Percentiles rank a stretch among this genome's conserved stretches.
Evolutionary conservation across 2,329 filamentous ascomycete genomes (phyloP).

Genomic region (Gyromitra esculenta): DNA sequence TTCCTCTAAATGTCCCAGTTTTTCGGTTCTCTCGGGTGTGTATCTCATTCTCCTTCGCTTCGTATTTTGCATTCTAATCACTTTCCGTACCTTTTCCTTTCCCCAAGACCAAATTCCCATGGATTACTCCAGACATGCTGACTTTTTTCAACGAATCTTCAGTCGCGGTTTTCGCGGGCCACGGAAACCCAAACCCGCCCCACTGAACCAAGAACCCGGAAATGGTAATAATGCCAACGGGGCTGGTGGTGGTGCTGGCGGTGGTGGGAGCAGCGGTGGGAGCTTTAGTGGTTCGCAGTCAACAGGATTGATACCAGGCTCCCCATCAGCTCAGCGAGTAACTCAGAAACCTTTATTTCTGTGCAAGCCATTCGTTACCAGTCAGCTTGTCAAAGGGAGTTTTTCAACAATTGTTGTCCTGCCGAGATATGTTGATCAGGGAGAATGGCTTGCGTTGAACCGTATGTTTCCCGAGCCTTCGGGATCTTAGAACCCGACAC

Average conservation of each 20-base stretch:
- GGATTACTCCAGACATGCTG: constrained; percentile 61
- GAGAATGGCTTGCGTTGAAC: constrained; percentile 96
- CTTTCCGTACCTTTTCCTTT: not conserved
- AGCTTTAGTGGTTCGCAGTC: constrained; percentile 24
- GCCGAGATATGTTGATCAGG: constrained; percentile 90
- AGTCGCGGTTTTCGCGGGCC: constrained; percentile 43
- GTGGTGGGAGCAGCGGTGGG: constrained; percentile 19
- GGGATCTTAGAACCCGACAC: not conserved
- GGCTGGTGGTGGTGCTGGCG: constrained; percentile 25
- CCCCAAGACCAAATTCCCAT: constrained; percentile 60
- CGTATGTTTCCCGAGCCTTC: constrained; percentile 66
- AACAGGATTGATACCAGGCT: constrained; percentile 42
- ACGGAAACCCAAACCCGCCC: constrained; percentile 47
- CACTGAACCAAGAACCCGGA: constrained; percentile 31
- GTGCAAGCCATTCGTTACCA: constrained; percentile 60
- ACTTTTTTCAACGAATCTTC: constrained; percentile 22
- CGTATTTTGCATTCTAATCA: constrained; percentile 1
- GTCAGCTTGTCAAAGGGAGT: constrained; percentile 77
- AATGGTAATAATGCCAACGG: constrained; percentile 19
- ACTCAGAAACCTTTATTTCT: constrained; percentile 65
- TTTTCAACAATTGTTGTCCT: constrained; percentile 95
- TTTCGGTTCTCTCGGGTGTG: constrained; percentile 55
- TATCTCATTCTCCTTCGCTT: constrained; percentile 21
- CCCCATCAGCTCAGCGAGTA: constrained; percentile 60
- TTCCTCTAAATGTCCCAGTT: constrained; percentile 53